These are phyloP conservation scores for Lupinus albus DNA, from an alignment of 306 rosid genomes.

Conservation along the genomic window DNA sequence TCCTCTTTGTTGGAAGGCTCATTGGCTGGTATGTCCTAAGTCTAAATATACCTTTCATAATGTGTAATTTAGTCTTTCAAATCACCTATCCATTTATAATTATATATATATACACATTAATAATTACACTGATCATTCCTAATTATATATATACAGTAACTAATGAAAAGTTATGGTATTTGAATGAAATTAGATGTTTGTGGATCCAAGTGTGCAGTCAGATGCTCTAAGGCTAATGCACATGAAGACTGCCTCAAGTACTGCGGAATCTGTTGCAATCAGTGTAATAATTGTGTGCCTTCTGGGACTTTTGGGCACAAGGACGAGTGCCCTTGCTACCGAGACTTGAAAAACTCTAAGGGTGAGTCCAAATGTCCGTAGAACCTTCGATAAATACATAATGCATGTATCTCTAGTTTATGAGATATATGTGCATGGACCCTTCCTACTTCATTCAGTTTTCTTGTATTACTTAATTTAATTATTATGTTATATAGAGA, in stretches of 20 bases:
- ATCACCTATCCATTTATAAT: too few species aligned
- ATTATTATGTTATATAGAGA: neutral
- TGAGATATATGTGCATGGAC: constrained; percentile 27
- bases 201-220: constrained; percentile 50
- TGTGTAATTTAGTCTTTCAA: too few species aligned
- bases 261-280: constrained; percentile 78
- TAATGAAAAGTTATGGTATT: neutral
- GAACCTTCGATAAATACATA: neutral
- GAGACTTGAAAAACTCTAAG: constrained; percentile 68
- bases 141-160: too few species aligned
- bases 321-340: constrained; percentile 89
- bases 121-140: too few species aligned
- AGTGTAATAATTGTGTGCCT: constrained; percentile 83
- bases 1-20: constrained; percentile 56
- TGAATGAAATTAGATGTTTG: constrained; percentile 49
- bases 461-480: neutral
- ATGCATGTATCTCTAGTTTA: constrained; percentile 22
- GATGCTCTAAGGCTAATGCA: constrained; percentile 75
- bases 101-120: too few species aligned
- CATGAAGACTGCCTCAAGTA: constrained; percentile 70
- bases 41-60: too few species aligned
- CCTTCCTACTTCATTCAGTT: constrained; percentile 9
- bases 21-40: constrained; percentile 49
- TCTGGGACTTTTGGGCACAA: constrained; percentile 90
- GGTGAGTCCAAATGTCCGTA: constrained; percentile 82